Base-by-base conservation (phyloP, 2,329 filamentous ascomycete genomes). In the Akanthomyces uredinophilus region DNA sequence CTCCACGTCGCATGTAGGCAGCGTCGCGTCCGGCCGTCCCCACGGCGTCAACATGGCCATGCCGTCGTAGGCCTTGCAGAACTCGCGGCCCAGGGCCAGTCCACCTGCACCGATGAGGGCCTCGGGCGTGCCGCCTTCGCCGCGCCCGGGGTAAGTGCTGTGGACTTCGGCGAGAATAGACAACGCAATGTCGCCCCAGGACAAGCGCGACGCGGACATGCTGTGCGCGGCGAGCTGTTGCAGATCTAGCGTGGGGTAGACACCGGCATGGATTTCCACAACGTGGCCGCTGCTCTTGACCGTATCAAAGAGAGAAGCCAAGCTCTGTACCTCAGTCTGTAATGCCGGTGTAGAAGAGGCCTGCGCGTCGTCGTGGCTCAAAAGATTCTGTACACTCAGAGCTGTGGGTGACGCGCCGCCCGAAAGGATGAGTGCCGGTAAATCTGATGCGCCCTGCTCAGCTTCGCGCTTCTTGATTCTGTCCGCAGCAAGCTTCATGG, bases 351-450 rank as follows among this genome's bases (percentile, higher is more conserved):
- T 47, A 2, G 58, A 37, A 2, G 57, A 41, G 1, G 62, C 64
- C 24, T 63, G 54, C 5, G 50, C 58, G 10, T 61, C 61, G 32
- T 60, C 60, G 6, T 64, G 63, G 24, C 58, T 50, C 2, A 69
- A 37, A 4, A 71, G 60, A 44, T 71, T 70, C 61, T 71, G 70
- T 11, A 71, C 65, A 1, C 69, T 67, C 55, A 71, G 46, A 1
- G 87, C 85, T 0, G 90, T 92, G 0, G 91, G 91, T 20, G 90
- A 91, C 0, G 91, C 90, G 6, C 91, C 91, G 0, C 92, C 87
- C 0, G 87, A 90, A 3, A 94, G 77, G 1, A 67, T 62, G 60
- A 71, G 63, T 29, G 65, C 55, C 3, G 69, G 66, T 22, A 70
- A 62, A 22, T 61, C 35, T 1, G 63, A 11, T 1, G 66, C 47